Conservation (phyloP, 192 early-diverging fungal species). For the Umbelopsis sp. region DNA sequence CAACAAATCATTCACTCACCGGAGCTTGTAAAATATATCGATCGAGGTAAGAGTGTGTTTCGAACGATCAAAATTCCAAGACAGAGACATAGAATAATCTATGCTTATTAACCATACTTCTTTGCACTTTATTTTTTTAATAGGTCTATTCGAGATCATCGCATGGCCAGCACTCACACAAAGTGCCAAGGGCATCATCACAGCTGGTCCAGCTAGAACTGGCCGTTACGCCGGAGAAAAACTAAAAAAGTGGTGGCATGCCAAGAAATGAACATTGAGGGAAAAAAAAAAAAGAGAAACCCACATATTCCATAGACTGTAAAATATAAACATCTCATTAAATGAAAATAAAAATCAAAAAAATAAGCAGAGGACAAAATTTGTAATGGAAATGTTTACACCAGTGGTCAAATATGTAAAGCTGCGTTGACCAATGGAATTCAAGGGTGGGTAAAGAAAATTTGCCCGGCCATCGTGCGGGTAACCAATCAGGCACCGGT, state of each 20-base stretch:
- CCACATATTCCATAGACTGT: neutral
- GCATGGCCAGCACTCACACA: conserved; percentile 84
- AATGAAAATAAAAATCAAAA: too few species aligned
- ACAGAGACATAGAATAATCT: conserved; percentile 17
- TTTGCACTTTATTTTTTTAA: neutral
- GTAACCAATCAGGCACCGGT: too few species aligned
- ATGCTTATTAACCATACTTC: neutral
- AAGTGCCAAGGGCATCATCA: conserved; percentile 89
- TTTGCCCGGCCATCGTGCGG: too few species aligned
- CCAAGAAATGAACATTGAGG: conserved; percentile 32
- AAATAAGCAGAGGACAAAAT: too few species aligned
- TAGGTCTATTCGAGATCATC: conserved; percentile 38
- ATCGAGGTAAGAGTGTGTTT: conserved; percentile 39
- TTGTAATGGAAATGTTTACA: too few species aligned
- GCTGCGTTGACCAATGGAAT: neutral
- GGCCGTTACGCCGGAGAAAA: conserved; percentile 64
- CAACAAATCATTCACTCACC: conserved; percentile 48
- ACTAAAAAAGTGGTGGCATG: conserved; percentile 55
- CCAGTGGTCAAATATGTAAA: neutral
- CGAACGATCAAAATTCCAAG: neutral
- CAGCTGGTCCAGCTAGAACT: conserved; percentile 77
- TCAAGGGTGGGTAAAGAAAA: too few species aligned
- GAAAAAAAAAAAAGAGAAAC: neutral
- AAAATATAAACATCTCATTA: neutral
- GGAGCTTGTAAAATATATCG: conserved; percentile 40